Percentiles rank a stretch among this genome's conserved stretches.
These are phyloP conservation scores for Parasarocladium wereldwijsianum DNA, from an alignment of 2,329 filamentous ascomycete genomes.

Conservation along the genomic window DNA sequence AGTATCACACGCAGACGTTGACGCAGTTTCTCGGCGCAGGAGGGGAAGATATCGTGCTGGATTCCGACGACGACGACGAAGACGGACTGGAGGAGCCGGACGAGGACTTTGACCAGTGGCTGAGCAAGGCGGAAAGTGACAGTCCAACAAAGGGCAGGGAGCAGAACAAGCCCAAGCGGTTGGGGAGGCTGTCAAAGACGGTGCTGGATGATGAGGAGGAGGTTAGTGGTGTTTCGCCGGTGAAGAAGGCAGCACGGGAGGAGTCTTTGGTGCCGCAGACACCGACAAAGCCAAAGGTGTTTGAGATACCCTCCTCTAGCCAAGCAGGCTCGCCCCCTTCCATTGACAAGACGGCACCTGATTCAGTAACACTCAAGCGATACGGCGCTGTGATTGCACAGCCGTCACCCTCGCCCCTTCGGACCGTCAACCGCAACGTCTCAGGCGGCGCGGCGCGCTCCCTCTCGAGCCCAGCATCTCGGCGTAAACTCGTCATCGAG, in stretches of 20 bases:
- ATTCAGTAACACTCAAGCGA: slow-evolving; percentile 22
- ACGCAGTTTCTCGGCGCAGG: slow-evolving; percentile 21
- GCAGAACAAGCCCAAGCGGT: not conserved
- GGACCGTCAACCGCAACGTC: not conserved
- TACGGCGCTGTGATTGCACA: slow-evolving; percentile 19
- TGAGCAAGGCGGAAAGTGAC: slow-evolving; percentile 6
- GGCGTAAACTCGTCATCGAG: slow-evolving; percentile 23
- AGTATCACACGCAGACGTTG: slow-evolving; percentile 25
- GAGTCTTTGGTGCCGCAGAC: slow-evolving; percentile 27
- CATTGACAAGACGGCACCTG: too few species aligned
- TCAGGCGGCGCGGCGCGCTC: too few species aligned
- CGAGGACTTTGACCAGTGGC: slow-evolving; percentile 19
- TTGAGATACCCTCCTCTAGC: slow-evolving; percentile 30
- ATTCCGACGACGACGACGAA: slow-evolving; percentile 23
- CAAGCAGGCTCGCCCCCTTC: slow-evolving; percentile 20
- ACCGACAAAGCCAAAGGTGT: slow-evolving; percentile 17
- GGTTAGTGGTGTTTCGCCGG: not conserved
- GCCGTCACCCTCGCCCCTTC: slow-evolving; percentile 17
- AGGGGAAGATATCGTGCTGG: slow-evolving; percentile 14
- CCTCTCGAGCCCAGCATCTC: too few species aligned
- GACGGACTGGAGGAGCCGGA: slow-evolving; percentile 8
- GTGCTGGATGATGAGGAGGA: not conserved
- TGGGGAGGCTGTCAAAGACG: too few species aligned
- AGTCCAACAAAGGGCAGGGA: not conserved
- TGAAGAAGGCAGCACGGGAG: slow-evolving; percentile 10